Evolutionary conservation across 345 rosid genomes (phyloP).

Genomic region (Eucalyptus tenuipes): DNA sequence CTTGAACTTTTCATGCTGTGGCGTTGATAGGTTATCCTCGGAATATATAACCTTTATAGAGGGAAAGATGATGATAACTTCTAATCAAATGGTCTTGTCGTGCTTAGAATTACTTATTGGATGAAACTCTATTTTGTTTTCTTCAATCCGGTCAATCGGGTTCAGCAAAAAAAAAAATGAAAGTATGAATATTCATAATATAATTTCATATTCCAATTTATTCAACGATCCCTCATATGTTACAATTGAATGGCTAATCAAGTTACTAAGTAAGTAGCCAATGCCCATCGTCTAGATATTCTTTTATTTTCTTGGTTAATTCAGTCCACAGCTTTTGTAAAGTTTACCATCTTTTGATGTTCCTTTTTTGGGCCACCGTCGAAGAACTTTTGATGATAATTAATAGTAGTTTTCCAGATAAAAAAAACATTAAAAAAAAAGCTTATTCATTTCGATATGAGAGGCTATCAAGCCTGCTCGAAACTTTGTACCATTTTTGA

Average conservation of each 20-base stretch:
- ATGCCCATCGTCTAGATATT: no score
- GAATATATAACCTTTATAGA: background rate
- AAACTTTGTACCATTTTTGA: rapidly evolving
- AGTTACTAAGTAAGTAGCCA: no score
- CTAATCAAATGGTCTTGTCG: background rate
- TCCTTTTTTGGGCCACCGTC: no score
- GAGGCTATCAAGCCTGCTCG: rapidly evolving
- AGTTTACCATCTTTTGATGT: no score
- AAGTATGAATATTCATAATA: background rate
- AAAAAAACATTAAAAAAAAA: no score
- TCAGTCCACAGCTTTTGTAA: no score
- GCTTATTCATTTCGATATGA: rapidly evolving
- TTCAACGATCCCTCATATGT: background rate
- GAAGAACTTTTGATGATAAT: no score
- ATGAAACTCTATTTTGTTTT: background rate
- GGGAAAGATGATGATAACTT: background rate
- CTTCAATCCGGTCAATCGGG: rapidly evolving
- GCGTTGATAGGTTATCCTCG: background rate
- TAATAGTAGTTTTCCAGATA: no score
- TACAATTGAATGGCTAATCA: background rate
- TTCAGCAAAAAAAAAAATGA: background rate
- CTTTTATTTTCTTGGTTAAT: no score
- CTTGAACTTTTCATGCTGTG: background rate
- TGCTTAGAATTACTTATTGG: background rate
- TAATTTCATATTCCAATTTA: background rate